Evolutionary conservation across 768 basidiomycete species (phyloP).

Genomic region (Hirschioporus abietinus): DNA sequence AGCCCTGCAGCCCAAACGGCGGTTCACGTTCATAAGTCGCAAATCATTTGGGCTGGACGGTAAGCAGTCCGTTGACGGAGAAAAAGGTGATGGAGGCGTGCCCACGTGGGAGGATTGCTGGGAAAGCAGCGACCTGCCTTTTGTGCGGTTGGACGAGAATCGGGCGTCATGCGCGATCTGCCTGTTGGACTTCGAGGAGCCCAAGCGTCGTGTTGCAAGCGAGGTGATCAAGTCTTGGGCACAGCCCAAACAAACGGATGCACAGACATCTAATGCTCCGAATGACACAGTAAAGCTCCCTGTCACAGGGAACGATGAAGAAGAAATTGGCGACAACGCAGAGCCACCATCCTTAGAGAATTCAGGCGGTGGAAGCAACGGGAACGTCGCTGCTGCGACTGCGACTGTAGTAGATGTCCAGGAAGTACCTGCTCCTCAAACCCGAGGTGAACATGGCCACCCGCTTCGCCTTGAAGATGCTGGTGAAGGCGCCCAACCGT

Average conservation of each 20-base stretch:
- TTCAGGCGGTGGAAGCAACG: background rate
- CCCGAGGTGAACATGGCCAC: slow-evolving; percentile 36
- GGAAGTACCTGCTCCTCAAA: slow-evolving; percentile 17
- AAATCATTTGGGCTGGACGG: slow-evolving; percentile 10
- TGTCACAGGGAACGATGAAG: background rate
- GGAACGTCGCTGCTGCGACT: too few relatives aligned
- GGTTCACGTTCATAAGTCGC: slow-evolving; percentile 49
- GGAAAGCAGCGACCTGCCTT: slow-evolving; percentile 74
- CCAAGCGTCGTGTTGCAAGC: slow-evolving; percentile 33
- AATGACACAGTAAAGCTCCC: background rate
- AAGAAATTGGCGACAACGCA: background rate
- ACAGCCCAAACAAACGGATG: slow-evolving; percentile 12
- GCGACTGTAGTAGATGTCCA: slow-evolving; percentile 19
- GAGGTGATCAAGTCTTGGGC: slow-evolving; percentile 24
- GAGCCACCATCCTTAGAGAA: background rate
- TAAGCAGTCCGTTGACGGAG: slow-evolving; percentile 11
- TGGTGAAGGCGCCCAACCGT: slow-evolving; percentile 69
- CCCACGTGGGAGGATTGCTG: slow-evolving; percentile 73
- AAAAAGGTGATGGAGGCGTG: slow-evolving; percentile 22
- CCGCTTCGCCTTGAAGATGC: slow-evolving; percentile 59
- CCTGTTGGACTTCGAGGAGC: slow-evolving; percentile 80
- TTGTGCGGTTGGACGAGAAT: slow-evolving; percentile 76
- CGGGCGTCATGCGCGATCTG: slow-evolving; percentile 84
- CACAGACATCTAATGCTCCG: background rate
- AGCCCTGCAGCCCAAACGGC: slow-evolving; percentile 32